Base-by-base conservation (phyloP, 2,329 filamentous ascomycete species). In the Sporothrix globosa region DNA sequence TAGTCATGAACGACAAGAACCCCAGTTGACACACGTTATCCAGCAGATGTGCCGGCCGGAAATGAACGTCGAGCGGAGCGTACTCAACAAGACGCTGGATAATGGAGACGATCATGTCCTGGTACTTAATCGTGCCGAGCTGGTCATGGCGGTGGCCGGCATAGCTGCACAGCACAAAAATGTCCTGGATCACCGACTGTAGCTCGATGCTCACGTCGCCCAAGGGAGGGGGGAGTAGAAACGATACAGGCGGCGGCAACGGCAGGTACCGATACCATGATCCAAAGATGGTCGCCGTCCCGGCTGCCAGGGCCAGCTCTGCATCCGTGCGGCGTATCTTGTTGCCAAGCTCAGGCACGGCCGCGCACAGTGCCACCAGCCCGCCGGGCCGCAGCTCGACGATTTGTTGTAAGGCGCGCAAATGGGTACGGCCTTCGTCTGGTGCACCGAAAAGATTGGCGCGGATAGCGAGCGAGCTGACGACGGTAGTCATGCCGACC, bases 401-500 rank as follows among this genome's bases (percentile, higher is more conserved):
- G 17, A 67, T 67, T 1, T 10, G 30, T 27, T 67, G 48, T 19
- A 67, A 19, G n/a, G 65, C 65, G 4, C 11, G 65, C 48, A 67
- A 48, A 30, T 67, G 65, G 7, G 30, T 67, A 11, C 65, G 48
- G 50, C 65, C 24, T 21, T 67, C 65, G 48, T 17, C 48, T 7
- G 30, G 6, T 2, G 46, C 17, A 30, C 27, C 65, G 17, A n/a
- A 27, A 34, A 67, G 48, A n/a, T 67, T 67, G 27, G 65, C 65
- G 21, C 65, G 65, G 27, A 67, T 48, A n/a, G 65, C 65, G 48
- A 67, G 65, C 48, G 65, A 67, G 65, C 54, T 21, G 65, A 67
- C 48, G 50, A 67, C 65, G 30, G 65, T 19, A 9, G 52, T 41
- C 6, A 41, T 27, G 27, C 27, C 27, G 27, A 27, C 27, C 27